These are phyloP conservation scores for Chlorella sp. DNA, from an alignment of 139 green algal species.

Conservation along the genomic window DNA sequence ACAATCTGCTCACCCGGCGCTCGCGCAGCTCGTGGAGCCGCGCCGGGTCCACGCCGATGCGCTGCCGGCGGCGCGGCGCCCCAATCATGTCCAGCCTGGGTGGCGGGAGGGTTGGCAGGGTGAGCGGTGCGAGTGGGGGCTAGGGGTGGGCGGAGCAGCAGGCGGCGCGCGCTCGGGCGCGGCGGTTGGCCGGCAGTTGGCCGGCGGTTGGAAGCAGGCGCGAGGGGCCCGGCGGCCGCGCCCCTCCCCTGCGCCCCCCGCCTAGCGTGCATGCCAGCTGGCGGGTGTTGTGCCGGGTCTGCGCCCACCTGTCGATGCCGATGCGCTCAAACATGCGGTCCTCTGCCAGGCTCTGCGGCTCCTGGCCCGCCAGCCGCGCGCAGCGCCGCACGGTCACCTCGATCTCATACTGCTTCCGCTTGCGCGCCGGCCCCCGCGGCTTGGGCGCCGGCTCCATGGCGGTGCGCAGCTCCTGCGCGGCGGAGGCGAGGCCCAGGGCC, in stretches of 20 bases:
- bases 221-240: not conserved
- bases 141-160: not conserved
- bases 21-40: conserved; percentile 11
- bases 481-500: conserved; percentile 33
- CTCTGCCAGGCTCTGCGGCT: conserved; percentile 25
- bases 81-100: conserved; percentile 31
- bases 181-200: too few species aligned
- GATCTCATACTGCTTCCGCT: conserved; percentile 35
- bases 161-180: too few species aligned
- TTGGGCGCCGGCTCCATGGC: not conserved
- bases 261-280: not conserved
- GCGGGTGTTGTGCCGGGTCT: not conserved
- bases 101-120: not conserved
- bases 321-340: conserved; percentile 19
- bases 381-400: conserved; percentile 23
- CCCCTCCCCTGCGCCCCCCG: not conserved
- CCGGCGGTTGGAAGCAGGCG: not conserved
- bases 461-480: conserved; percentile 9
- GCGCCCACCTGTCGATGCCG: conserved; percentile 27
- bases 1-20: not conserved
- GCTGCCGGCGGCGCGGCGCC: conserved; percentile 1
- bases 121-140: not conserved
- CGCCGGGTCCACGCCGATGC: conserved; percentile 21
- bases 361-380: conserved; percentile 13
- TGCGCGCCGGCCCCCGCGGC: not conserved